Evolutionary conservation across 768 basidiomycete species (phyloP), one percentile per base, ranked within the genome.

Genomic region (Daedaleopsis sinensis): DNA sequence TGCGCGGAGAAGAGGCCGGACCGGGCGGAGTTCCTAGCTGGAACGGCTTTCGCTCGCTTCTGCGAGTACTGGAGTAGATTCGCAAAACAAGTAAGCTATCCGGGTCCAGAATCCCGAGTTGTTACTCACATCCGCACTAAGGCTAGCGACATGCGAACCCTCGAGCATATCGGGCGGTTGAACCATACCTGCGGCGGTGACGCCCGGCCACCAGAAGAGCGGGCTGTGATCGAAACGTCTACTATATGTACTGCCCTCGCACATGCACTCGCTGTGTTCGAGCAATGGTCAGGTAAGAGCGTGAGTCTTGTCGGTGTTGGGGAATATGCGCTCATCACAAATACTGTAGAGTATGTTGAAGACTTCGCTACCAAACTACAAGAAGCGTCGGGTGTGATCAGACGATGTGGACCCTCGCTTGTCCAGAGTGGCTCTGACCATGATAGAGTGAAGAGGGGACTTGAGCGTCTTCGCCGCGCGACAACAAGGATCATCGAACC

Each of bases 31-130:
- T 87, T 88, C 63, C 64, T 84, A 57, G 71, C 72, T 16, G 85
- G 85, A 3, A 79, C 74, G 50, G 77, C 80, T 0, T 93, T 89
- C 67, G 62, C 84, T 15, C 76, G 77, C 9, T 83, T 89, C 70
- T 91, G 90, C 69, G 89, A 93, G 64, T 85, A 83, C 56, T 91
- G 91, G 86, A 80, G 85, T 65, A 76, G 74, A 19, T 83, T 91
- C 64, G 89, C 91, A 0, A 84, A 83, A 67, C 79, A 79, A 76
- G 91, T 89, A 3, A 47, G 68, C 19, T 52, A 54, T 5, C 44
- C 42, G 8, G 3, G 46, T 35, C 13, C 24, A 19, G 19, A 13
- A 21, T 23, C n/a, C 19, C 2, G 18, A 35, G 35, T n/a, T 13
- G 10, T n/a, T 8, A 36, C 6, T 51, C 5, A 38, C 12, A 35